Base-by-base conservation (phyloP, 2,329 filamentous ascomycete genomes). In the Hirsutella thompsonii region DNA sequence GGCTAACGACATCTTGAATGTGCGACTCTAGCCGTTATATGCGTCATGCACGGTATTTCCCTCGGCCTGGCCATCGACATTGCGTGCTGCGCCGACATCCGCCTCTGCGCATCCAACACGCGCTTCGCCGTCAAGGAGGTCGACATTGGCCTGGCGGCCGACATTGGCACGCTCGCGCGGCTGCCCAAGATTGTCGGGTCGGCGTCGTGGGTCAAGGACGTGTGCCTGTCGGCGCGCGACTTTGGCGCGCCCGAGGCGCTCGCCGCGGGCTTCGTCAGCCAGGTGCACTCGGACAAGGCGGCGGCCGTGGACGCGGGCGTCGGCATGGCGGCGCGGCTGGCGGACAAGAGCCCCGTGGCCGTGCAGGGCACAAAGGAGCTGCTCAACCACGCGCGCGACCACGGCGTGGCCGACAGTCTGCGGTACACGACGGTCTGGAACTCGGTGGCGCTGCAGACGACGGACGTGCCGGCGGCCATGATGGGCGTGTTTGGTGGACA, bases 341-440 rank as follows among this genome's bases (percentile, higher is more conserved):
- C 84, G 21, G 66, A 59, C 16, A 95, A 95, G 72, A 92, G 84
- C 54, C 90, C 90, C 0, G 79, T 96, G 19, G 88, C 87, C 2
- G 83, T 90, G 47, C 77, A 87, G 65, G 81, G 84, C 5, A 94
- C 88, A 8, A 94, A 94, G 67, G 83, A 92, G 63, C 62, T 94
- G 46, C 57, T 94, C 55, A 88, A 92, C 60, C 86, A 81, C 55
- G 83, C 81, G 28, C 72, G 85, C 52, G 89, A 94, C 59, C 77
- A 88, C 57, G 69, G 72, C 2, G 76, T 94, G 21, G 75, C 74
- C 36, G 87, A 94, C 50, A 86, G 81, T 37, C 63, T 96, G 57
- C 76, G 76, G 43, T 95, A 94, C 60, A 94, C 89, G 4, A 72
- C 76, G 10, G 72, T 92, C 1, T 95, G 89, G 90, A 96, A 96